Conservation (phyloP, 352 stramenopile genomes). For the Phytophthora tubulina region DNA sequence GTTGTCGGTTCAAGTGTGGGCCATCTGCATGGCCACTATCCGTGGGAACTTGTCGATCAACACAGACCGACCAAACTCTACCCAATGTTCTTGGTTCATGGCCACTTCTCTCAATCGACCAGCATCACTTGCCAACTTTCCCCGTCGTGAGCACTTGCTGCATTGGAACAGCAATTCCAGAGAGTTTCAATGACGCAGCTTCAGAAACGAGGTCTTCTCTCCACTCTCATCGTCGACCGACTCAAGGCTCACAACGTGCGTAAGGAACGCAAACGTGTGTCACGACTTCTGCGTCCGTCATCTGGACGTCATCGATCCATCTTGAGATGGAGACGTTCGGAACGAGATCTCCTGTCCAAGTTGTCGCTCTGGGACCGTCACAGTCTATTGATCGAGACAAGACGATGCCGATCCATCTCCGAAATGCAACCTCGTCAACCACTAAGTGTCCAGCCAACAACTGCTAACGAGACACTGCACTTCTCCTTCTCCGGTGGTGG, state of each 20-base stretch:
- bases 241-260: conserved; percentile 22
- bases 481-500: conserved; percentile 65
- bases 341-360: conserved; percentile 15
- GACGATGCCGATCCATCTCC: conserved; percentile 2
- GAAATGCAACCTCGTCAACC: background rate
- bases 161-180: conserved; percentile 17
- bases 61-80: conserved; percentile 2
- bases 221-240: conserved; percentile 21
- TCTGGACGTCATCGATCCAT: conserved; percentile 13
- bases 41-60: background rate
- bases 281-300: conserved; percentile 19
- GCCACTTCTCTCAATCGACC: background rate
- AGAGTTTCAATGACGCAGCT: conserved; percentile 12
- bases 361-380: conserved; percentile 7
- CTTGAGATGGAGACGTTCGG: conserved; percentile 10
- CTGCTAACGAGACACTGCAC: conserved; percentile 15
- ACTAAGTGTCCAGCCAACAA: background rate
- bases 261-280: conserved; percentile 6
- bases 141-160: conserved; percentile 15
- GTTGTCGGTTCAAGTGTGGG: conserved; percentile 3
- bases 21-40: conserved; percentile 11
- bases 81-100: conserved; percentile 13
- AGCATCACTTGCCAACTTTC: conserved; percentile 32
- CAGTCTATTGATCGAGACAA: conserved; percentile 17
- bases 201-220: background rate